phyloP scores from a whole-genome alignment of 148 eudicot species.

The Euryodendron excelsum region DNA sequence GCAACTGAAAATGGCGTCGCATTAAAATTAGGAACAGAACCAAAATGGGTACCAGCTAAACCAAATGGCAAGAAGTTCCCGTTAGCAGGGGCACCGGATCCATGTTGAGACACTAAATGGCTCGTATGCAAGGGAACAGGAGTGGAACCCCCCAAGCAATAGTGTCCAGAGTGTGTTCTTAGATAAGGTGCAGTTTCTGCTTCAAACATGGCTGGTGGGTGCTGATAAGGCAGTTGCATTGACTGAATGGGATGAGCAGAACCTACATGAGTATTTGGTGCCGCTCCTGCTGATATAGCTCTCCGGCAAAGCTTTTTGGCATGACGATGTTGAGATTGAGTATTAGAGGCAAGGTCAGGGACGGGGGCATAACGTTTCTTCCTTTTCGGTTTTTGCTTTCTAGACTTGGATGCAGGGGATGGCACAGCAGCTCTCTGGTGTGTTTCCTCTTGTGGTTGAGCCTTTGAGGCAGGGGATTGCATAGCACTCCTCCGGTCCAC shows the following conservation, averaged over 20 bases:
- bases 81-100: not conserved
- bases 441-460: not conserved
- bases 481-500: not conserved
- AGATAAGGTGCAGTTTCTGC: not conserved
- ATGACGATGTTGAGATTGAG: not conserved
- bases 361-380: not conserved
- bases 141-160: not conserved
- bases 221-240: not conserved
- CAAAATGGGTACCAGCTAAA: not conserved
- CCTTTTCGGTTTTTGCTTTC: not conserved
- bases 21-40: not conserved
- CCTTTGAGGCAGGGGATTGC: not conserved
- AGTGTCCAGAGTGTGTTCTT: not conserved
- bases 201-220: not conserved
- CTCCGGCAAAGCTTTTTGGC: not conserved
- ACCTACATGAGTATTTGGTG: not conserved
- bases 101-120: not conserved
- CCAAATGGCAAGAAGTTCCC: not conserved
- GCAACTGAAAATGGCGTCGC: not conserved
- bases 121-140: not conserved
- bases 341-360: not conserved
- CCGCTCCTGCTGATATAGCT: not conserved
- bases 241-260: not conserved
- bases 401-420: not conserved
- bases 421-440: not conserved